Evolutionary conservation across 2,329 filamentous ascomycete species (phyloP), one percentile per base, ranked within the genome.

Genomic region (Penicillium freii): DNA sequence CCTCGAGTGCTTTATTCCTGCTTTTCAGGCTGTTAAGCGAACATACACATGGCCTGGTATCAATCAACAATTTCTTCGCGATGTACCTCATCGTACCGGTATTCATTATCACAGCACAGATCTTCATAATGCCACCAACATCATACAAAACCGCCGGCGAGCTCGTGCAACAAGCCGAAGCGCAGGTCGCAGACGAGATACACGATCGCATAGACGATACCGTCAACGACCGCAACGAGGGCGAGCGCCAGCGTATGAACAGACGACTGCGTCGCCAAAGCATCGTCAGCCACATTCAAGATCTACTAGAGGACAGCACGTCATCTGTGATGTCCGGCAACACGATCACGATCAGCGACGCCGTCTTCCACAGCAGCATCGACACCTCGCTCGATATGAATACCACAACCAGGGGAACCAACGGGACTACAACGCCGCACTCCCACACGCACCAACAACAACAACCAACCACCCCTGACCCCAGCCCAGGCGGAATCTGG

Each of bases 111-210:
- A 54, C 87, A 29, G 79, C 84, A 19, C 89, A 94, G 73, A 67
- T 93, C 27, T 82, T 85, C 40, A 67, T 93, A 63, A 87, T 95
- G 81, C 91, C 91, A 0, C 78, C 77, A 17, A 85, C 87, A 62
- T 91, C 88, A 1, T 94, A 94, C 79, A 92, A 94, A 75, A 93
- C 89, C 0, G 85, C 92, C 1, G 90, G 91, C 45, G 91, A 97
- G 73, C 82, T 96, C 39, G 86, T 94, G 6, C 83, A 86, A 56
- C 84, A 91, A 69, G 87, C 86, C 17, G 88, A 91, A 63, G 75
- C 77, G 17, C 74, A 71, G 47, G 75, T 73, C 27, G 74, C 71
- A 13, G 83, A 83, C 8, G 85, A 88, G 66, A 79, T 81, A 21
- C 64, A 80, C 1, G 83, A 86, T 57, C 78, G 77, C 10, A 81